Evolutionary conservation across 306 rosid genomes (phyloP).

Genomic region (Purshia tridentata): DNA sequence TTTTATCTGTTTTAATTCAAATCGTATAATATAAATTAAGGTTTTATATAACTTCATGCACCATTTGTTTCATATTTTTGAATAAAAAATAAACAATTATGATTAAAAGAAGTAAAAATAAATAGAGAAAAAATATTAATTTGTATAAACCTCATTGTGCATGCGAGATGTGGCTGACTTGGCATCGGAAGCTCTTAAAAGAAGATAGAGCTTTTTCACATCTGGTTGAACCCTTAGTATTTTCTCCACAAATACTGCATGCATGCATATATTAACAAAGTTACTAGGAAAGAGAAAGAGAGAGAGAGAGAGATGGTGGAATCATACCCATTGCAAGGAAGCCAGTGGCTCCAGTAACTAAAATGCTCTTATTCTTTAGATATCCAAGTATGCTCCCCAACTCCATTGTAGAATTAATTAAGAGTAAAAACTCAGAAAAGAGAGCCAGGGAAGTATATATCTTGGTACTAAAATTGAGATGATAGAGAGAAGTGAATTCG

Average conservation of each 20-base stretch:
- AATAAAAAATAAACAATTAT: no score
- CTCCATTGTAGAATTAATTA: slow-evolving; percentile 24
- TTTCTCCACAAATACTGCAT: slow-evolving; percentile 32
- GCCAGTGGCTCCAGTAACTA: slow-evolving; percentile 27
- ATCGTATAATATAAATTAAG: no score
- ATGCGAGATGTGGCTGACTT: slow-evolving; percentile 15
- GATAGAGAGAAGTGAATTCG: no score
- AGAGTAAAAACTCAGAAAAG: no score
- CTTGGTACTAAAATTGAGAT: no score
- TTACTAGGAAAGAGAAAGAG: not conserved
- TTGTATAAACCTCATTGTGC: slow-evolving; percentile 13
- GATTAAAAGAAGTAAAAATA: no score
- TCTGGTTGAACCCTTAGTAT: slow-evolving; percentile 29
- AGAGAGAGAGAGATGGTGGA: not conserved
- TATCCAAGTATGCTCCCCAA: slow-evolving; percentile 17
- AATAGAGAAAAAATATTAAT: not conserved
- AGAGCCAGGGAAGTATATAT: no score
- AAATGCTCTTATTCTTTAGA: slow-evolving; percentile 25
- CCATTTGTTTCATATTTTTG: no score
- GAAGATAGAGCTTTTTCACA: slow-evolving; percentile 30
- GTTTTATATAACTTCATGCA: no score
- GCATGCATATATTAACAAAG: not conserved
- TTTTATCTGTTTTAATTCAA: no score
- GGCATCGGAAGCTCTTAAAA: slow-evolving; percentile 19
- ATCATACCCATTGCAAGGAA: slow-evolving; percentile 4